These are phyloP conservation scores for Thuja plicata DNA, from an alignment of 83 land plant species.

Conservation along the genomic window DNA sequence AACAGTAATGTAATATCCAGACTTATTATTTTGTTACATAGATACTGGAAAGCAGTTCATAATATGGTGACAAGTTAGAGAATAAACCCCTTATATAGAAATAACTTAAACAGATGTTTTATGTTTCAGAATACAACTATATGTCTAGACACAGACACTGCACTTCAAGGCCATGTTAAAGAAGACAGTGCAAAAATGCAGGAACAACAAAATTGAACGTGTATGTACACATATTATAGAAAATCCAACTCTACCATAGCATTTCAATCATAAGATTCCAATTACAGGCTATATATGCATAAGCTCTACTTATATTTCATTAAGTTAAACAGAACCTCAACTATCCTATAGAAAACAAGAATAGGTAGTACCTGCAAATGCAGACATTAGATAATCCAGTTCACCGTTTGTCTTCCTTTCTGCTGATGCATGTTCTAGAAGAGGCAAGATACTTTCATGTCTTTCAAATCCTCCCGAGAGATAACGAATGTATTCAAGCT, in stretches of 20 bases:
- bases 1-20: background rate
- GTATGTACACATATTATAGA: background rate
- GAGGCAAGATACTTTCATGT: conserved; percentile 82
- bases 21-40: background rate
- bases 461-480: conserved; percentile 66
- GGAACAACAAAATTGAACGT: background rate
- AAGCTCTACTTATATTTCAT: background rate
- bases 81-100: background rate
- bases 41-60: background rate
- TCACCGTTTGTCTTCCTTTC: conserved; percentile 82
- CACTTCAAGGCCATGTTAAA: background rate
- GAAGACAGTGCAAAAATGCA: background rate
- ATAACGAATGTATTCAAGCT: conserved; percentile 78
- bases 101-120: background rate
- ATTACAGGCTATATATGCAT: background rate
- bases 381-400: conserved; percentile 76
- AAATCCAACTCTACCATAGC: background rate
- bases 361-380: conserved; percentile 65
- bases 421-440: conserved; percentile 73
- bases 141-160: background rate
- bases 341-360: background rate
- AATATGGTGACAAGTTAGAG: background rate
- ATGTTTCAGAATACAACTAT: background rate
- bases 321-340: background rate
- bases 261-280: background rate